Percentiles rank a stretch among this genome's conserved stretches.
Evolutionary conservation across 495 filamentous ascomycete genomes (phyloP).

Genomic region (Cenococcum geophilum): DNA sequence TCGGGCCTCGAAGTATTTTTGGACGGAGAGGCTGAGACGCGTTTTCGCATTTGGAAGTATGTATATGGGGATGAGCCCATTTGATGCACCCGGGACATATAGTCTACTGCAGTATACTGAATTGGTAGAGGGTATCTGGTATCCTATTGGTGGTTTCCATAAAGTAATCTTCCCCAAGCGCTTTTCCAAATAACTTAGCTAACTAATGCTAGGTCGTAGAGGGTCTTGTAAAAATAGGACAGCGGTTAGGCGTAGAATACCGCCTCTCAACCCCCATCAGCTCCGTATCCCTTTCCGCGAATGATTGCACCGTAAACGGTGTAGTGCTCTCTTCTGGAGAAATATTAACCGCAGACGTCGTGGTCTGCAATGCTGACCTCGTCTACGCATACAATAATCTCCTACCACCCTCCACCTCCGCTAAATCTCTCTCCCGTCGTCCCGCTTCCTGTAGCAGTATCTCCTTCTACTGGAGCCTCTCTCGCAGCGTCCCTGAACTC

Average conservation of each 20-base stretch:
- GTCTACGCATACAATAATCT: constrained; percentile 66
- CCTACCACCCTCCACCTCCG: constrained; percentile 46
- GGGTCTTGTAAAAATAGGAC: constrained; percentile 50
- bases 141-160: constrained; percentile 63
- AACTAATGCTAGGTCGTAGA: constrained; percentile 38
- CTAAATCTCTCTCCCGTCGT: constrained; percentile 44
- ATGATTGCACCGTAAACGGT: constrained; percentile 47
- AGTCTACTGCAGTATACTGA: constrained; percentile 67
- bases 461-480: constrained; percentile 67
- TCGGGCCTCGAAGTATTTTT: constrained; percentile 56
- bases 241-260: constrained; percentile 52
- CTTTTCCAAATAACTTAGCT: neutral
- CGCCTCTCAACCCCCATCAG: constrained; percentile 49
- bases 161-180: constrained; percentile 34
- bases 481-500: constrained; percentile 50
- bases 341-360: constrained; percentile 50
- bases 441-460: constrained; percentile 61
- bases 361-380: constrained; percentile 62
- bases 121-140: constrained; percentile 67
- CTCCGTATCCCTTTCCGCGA: constrained; percentile 43
- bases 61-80: constrained; percentile 74
- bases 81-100: constrained; percentile 66
- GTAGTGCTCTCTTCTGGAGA: constrained; percentile 50
- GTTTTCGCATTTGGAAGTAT: constrained; percentile 70
- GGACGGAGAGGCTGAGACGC: constrained; percentile 56